Base-by-base conservation (phyloP, 2,329 filamentous ascomycete genomes). In the Cladosporium halotolerans region DNA sequence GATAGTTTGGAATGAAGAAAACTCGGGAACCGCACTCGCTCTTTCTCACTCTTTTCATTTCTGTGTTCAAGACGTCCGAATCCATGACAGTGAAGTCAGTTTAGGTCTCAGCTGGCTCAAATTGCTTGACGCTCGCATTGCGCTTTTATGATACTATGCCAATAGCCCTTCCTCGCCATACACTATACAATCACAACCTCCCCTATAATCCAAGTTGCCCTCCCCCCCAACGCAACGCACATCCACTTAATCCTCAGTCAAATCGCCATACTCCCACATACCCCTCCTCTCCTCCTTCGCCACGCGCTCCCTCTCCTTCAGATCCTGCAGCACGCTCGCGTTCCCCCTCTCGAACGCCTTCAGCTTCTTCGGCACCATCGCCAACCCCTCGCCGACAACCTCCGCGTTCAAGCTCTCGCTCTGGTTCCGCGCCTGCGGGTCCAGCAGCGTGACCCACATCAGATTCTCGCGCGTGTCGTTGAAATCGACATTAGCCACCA, bases 191-290 rank as follows among this genome's bases (percentile, higher is more conserved):
- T 18, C 16, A 18, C 16, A 18, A 18, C 16, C 16, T 18, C 16
- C 16, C 16, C 16, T 18, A 18, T 2, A 18, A 18, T 18, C 16
- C 16, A 18, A 3, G 16, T 18, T 18, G 16, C 16, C 16, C 16
- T 18, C 16, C 16, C 16, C 16, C 3, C 16, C 16, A 18, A 18
- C 16, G 3, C 16, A 18, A 18, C 16, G 3, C 16, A 18, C 16
- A 3, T 18, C 16, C 16, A 32, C 51, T 50, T 65, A 70, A 54
- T 95, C 89, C 75, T 96, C 91, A 11, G 89, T 95, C 66, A 96
- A 79, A 70, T 97, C 93, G 62, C 93, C 93, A 72, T 97, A 99
- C 79, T 99, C 93, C 91, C 92, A 99, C 81, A 96, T 93, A 41
- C 93, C 93, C 60, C 83, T 78, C 58, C 90, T 82, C 54, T 84